Evolutionary conservation across 2,329 filamentous ascomycete species (phyloP), one percentile per base, ranked within the genome.

Genomic region (Colletotrichum agaves): DNA sequence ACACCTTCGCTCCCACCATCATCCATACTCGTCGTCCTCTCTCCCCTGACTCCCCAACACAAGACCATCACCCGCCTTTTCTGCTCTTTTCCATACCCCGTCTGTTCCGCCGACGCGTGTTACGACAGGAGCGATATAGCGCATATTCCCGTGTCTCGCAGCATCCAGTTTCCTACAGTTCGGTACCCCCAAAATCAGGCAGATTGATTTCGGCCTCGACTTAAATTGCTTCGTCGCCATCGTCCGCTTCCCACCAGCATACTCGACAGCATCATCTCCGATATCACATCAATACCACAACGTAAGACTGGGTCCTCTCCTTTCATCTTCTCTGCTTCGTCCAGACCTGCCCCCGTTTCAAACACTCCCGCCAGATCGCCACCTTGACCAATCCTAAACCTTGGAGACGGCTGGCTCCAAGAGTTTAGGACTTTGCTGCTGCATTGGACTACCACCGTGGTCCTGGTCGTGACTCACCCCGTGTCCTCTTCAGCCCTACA

Each of bases 401-500:
- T 61, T 57, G 57, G 56, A 27, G 27, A 35, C 65, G 50, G 31
- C 35, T 60, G 57, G 44, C 50, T 33, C 21, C 62, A 56, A 67
- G 50, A 66, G 62, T 57, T 49, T 62, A 66, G 63, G 66, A 69
- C 66, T 62, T 46, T 47, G 41, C 44, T 44, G 44, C 66, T 44
- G 44, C 66, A 53, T 69, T 44, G 23, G 43, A 35, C 46, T 69
- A 52, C 50, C 49, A 57, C 41, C 43, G 62, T 35, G 27, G 41
- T 69, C 62, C 71, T 62, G 55, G 61, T 70, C 61, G 76, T 78
- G 76, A 78, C 74, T 78, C 76, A 65, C 67, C 66, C 71, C 70
- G 57, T 72, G 60, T 73, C 70, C 74, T 64, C 41, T 68, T 67
- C 70, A 72, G 67, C 72, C 71, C 69, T 69, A 62, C 53, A 49